These are phyloP conservation scores for Metarhizium album DNA, from an alignment of 2,329 filamentous ascomycete genomes.

Conservation along the genomic window DNA sequence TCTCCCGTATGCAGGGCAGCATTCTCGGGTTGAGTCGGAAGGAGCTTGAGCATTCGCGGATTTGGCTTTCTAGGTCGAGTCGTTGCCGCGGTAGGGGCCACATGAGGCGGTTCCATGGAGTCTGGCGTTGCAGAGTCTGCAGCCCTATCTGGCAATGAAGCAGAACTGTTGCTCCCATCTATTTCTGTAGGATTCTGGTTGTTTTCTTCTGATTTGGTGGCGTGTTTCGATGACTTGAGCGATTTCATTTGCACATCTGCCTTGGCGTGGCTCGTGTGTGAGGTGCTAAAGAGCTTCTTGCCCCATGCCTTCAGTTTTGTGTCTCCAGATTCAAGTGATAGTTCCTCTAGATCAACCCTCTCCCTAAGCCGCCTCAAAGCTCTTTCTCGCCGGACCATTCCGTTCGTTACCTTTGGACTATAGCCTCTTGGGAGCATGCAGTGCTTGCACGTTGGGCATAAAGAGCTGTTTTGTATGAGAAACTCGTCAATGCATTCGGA, in stretches of 20 bases:
- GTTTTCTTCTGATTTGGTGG: conserved; percentile 1
- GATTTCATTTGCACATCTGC: conserved; percentile 18
- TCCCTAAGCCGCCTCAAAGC: conserved; percentile 52
- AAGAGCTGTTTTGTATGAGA: conserved; percentile 63
- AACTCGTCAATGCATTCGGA: conserved; percentile 85
- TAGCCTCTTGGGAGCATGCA: conserved; percentile 62
- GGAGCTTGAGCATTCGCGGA: conserved; percentile 20
- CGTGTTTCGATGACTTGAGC: conserved; percentile 6
- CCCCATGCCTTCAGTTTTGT: conserved; percentile 26
- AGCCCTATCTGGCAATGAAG: not conserved
- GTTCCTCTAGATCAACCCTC: conserved; percentile 33
- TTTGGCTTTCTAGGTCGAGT: conserved; percentile 16
- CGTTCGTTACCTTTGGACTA: conserved; percentile 65
- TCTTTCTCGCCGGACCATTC: conserved; percentile 75
- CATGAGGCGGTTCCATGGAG: conserved; percentile 6
- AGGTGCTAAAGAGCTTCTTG: conserved; percentile 22
- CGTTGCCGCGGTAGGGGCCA: conserved; percentile 11
- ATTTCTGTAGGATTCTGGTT: conserved; percentile 1
- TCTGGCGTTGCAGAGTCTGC: conserved; percentile 8
- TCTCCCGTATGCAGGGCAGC: conserved; percentile 18
- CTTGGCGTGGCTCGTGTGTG: conserved; percentile 10
- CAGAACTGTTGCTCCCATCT: not conserved
- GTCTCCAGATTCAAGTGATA: conserved; percentile 21
- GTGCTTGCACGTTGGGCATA: conserved; percentile 86
- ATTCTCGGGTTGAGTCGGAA: conserved; percentile 28